Evolutionary conservation across 345 rosid genomes (phyloP), one percentile per base, ranked within the genome.

Genomic region (Barbarea vulgaris): DNA sequence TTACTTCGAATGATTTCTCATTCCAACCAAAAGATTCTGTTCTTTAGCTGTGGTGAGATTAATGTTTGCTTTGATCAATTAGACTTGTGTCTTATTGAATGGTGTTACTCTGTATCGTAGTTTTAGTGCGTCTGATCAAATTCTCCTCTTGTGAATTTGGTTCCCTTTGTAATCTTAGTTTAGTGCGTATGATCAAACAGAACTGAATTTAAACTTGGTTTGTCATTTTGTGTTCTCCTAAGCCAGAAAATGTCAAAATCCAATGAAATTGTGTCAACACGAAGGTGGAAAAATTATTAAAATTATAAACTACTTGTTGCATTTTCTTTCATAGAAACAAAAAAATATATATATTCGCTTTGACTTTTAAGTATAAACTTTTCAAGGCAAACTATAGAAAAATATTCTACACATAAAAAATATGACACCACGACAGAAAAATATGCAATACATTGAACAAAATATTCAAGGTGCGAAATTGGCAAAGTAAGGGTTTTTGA

Each of bases 391-490:
- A 47, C 47, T 60, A 60, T 24, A 30, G 34, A 41, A 36, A 39
- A 10, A 30, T 44, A 18, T 19, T 69, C 70, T 76, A 69, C 75
- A 76, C 75, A n/a, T n/a, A n/a, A 60, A 68, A 66, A 52, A 42
- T 70, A 71, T 36, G 70, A 54, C 60, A 54, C 52, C 19, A 24
- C 12, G 66, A 25, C 28, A 77, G 17, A 46, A 34, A 24, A 62
- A 69, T 59, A 77, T 14, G 64, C 34, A 34, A 54, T 64, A 77
- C 66, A 76, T 46, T 64, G 47, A 74, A 14, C 28, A 61, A 37
- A 75, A 58, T n/a, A n/a, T n/a, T n/a, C n/a, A n/a, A n/a, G n/a
- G n/a, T n/a, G n/a, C n/a, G n/a, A n/a, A n/a, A n/a, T n/a, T n/a
- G n/a, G n/a, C n/a, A n/a, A n/a, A n/a, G n/a, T n/a, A n/a, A n/a